Evolutionary conservation across 176 grass and related monocot genomes (phyloP).

Genomic region (Phragmites australis): DNA sequence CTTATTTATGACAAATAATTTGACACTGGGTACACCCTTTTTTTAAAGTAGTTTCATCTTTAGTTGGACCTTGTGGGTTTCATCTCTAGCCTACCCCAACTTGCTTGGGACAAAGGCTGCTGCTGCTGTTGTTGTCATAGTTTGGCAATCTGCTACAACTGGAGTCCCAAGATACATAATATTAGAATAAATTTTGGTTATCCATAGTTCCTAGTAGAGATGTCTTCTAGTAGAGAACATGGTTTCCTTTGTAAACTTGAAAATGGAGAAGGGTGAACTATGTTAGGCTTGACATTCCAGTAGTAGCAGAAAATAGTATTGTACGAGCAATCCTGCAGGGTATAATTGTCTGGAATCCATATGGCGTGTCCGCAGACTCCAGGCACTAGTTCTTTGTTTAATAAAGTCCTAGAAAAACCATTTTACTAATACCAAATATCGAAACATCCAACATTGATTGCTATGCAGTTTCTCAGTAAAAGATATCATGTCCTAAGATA

Average conservation of each 20-base stretch:
- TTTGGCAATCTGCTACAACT: background rate
- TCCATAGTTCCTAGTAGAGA: background rate
- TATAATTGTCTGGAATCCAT: too few species aligned
- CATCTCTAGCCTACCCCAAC: too few species aligned
- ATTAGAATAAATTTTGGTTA: background rate
- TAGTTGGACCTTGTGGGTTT: too few species aligned
- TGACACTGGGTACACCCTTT: too few species aligned
- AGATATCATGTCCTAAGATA: slow-evolving; percentile 45
- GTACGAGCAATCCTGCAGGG: background rate
- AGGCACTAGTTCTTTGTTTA: background rate
- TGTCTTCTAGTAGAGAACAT: too few species aligned
- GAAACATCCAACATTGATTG: slow-evolving; percentile 18
- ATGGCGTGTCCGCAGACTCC: background rate
- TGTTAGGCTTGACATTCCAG: too few species aligned
- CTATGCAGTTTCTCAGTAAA: slow-evolving; percentile 2
- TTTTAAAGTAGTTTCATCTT: background rate
- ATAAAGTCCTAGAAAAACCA: background rate
- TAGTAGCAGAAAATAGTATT: background rate
- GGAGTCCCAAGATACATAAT: background rate
- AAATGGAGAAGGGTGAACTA: too few species aligned
- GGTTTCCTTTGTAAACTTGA: too few species aligned
- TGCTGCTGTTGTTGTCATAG: too few species aligned
- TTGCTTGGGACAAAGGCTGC: too few species aligned
- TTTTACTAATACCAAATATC: background rate
- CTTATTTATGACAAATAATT: background rate